A percentile compares a stretch with the other conserved stretches of the same genome.
phyloP scores from a whole-genome alignment of 2,329 filamentous ascomycete genomes.

The Alternaria incomplexa region DNA sequence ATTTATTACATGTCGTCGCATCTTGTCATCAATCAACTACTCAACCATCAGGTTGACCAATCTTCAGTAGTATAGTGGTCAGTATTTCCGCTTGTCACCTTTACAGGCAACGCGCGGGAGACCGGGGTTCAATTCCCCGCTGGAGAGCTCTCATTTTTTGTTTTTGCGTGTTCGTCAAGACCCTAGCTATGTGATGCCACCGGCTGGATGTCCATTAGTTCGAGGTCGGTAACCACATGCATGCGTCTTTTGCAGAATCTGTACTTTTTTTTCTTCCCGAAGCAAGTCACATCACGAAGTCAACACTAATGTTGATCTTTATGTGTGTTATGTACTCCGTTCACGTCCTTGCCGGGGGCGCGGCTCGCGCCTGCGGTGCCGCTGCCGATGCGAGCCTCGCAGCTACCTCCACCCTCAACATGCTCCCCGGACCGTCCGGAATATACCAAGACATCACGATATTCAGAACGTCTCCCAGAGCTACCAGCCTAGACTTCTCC shows the following conservation, averaged over 20 bases:
- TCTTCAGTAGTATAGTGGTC: slow-evolving; percentile 26
- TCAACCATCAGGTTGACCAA: not conserved
- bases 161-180: not conserved
- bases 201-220: not conserved
- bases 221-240: not conserved
- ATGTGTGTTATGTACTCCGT: not conserved
- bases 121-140: slow-evolving; percentile 21
- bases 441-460: not conserved
- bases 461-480: too few relatives aligned
- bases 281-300: not conserved
- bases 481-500: not conserved
- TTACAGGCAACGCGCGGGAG: slow-evolving; percentile 14
- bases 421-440: not conserved
- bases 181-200: not conserved
- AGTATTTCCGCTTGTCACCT: slow-evolving; percentile 28
- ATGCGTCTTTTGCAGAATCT: not conserved
- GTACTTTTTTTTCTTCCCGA: not conserved
- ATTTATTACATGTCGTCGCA: too few relatives aligned
- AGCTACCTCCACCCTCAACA: not conserved
- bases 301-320: not conserved
- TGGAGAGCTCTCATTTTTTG: slow-evolving; percentile 6
- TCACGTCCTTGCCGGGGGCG: not conserved
- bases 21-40: slow-evolving; percentile 6
- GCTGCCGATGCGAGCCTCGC: not conserved
- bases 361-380: not conserved